These are phyloP conservation scores for Trichodelitschia bisporula DNA, from an alignment of 495 filamentous ascomycete species.

Conservation along the genomic window DNA sequence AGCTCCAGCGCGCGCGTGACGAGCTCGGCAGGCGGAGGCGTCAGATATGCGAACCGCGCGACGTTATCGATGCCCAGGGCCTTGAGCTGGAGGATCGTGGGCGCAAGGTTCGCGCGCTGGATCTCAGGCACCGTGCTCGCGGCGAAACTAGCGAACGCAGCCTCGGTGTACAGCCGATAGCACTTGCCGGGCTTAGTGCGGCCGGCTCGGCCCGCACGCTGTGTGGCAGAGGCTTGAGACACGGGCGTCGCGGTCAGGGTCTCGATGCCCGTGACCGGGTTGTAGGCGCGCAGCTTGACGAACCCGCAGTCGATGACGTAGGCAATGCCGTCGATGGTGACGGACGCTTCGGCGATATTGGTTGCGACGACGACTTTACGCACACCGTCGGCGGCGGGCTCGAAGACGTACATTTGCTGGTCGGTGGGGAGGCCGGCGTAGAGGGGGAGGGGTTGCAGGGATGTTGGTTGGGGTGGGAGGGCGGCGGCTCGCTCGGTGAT, in stretches of 20 bases:
- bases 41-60: slow-evolving; percentile 70
- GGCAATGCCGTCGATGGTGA: slow-evolving; percentile 19
- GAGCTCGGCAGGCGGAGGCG: slow-evolving; percentile 68
- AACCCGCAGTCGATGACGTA: slow-evolving; percentile 29
- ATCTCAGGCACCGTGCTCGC: slow-evolving; percentile 73
- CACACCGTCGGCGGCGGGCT: slow-evolving; percentile 13
- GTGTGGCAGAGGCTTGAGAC: slow-evolving; percentile 80
- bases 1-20: slow-evolving; percentile 75
- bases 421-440: slow-evolving; percentile 18
- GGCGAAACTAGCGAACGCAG: slow-evolving; percentile 38
- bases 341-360: slow-evolving; percentile 21
- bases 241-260: slow-evolving; percentile 68
- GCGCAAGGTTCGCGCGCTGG: slow-evolving; percentile 77
- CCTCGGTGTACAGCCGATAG: slow-evolving; percentile 76
- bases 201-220: slow-evolving; percentile 78
- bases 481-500: slow-evolving; percentile 13
- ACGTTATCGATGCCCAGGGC: slow-evolving; percentile 94
- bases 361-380: slow-evolving; percentile 18
- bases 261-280: slow-evolving; percentile 73
- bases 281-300: slow-evolving; percentile 75
- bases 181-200: slow-evolving; percentile 87
- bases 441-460: slow-evolving; percentile 14
- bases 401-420: slow-evolving; percentile 20
- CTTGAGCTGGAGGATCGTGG: slow-evolving; percentile 79
- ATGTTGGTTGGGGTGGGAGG: slow-evolving; percentile 4